Percentiles rank a stretch among this genome's conserved stretches.
phyloP scores from a whole-genome alignment of 345 rosid species.

The Excoecaria cochinchinensis region DNA sequence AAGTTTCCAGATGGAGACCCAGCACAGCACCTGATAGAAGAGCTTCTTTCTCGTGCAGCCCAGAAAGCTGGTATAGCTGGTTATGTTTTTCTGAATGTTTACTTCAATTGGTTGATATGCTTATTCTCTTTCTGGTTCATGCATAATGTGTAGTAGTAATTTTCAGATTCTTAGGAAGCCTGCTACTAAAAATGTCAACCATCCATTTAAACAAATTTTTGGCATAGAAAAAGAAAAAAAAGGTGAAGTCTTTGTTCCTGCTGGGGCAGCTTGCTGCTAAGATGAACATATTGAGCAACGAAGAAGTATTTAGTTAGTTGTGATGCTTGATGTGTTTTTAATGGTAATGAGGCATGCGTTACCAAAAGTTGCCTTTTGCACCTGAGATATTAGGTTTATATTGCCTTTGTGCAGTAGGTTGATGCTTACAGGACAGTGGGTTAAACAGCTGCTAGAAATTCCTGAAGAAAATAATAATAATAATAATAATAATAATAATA shows the following conservation, averaged over 20 bases:
- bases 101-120: slow-evolving; percentile 11
- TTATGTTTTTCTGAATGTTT: slow-evolving; percentile 7
- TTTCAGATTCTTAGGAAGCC: not conserved
- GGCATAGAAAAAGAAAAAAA: not conserved
- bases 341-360: not conserved
- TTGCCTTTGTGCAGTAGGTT: not conserved
- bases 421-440: not conserved
- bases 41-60: slow-evolving; percentile 89
- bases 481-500: too few species aligned
- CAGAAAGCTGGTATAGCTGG: slow-evolving; percentile 81
- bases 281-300: not conserved
- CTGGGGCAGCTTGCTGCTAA: not conserved
- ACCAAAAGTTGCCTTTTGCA: not conserved
- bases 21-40: slow-evolving; percentile 90
- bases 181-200: not conserved
- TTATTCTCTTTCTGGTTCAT: not conserved
- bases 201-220: not conserved
- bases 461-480: too few species aligned
- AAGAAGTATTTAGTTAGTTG: not conserved
- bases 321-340: not conserved
- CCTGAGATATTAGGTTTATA: not conserved
- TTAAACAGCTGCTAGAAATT: not conserved
- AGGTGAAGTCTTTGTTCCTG: not conserved
- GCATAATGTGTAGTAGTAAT: not conserved
- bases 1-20: slow-evolving; percentile 98